Base-by-base conservation (phyloP, 106 monocot genomes). In the Triglochin maritima region DNA sequence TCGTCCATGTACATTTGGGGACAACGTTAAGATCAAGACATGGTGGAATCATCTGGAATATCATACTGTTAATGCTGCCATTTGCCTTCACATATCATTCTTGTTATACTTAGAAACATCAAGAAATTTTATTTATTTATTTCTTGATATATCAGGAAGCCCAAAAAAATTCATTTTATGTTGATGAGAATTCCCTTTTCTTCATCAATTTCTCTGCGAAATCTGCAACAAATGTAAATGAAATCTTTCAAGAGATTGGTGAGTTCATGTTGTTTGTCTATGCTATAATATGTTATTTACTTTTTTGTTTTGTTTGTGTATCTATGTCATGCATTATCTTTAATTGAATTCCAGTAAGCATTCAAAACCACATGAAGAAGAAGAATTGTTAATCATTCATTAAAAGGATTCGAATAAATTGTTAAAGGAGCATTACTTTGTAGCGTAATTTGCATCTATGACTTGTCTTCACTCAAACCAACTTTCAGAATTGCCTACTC, bases 171-270 rank as follows among this genome's bases (percentile, higher is more conserved):
- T n/a, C n/a, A n/a, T n/a, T n/a, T n/a, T 83, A 87, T 81, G 83
- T 83, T 3, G 64, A 81, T 72, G 87, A 81, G 66, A 87, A 87
- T 51, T 69, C 74, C 17, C 78, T 87, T 42, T 71, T 87, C 66
- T 87, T 81, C 81, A 81, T 81, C 73, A 83, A 87, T 73, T 83
- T 83, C 44, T 87, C 87, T 53, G 87, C 87, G 3, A 87, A 87
- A 57, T 72, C 81, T 3, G 83, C 83, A 42, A 62, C 57, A 17
- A 87, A 87, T 73, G 81, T 87, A 17, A 87, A 81, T 64, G 83
- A 87, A 0, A 76, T 87, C 15, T 87, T 87, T 64, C 71, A 81
- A 47, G 81, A 81, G 77, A 81, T 84, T 48, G 87, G 87, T 87
- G 54, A 67, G 43, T 29, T 29, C 29, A 29, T 29, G 29, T n/a